Evolutionary conservation across 1,284 basidiomycete genomes (phyloP).

Genomic region (Cystobasidium sp.): DNA sequence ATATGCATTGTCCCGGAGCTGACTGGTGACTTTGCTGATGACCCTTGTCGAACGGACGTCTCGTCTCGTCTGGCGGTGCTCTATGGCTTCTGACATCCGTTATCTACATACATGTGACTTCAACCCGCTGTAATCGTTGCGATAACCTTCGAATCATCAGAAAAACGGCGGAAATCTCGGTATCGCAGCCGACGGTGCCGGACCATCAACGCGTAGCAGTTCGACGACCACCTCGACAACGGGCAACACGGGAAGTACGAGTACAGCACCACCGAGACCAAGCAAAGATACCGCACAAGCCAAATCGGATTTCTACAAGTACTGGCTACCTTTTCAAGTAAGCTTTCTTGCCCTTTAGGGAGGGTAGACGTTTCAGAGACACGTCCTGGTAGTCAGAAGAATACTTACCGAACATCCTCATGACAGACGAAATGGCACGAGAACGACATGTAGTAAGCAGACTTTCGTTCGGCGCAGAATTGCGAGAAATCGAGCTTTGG

Average conservation of each 20-base stretch:
- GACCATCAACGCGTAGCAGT: background rate
- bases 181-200: too few relatives aligned
- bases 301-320: slow-evolving; percentile 32
- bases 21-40: too few relatives aligned
- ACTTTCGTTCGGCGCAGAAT: background rate
- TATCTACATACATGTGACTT: too few relatives aligned
- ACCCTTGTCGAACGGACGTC: too few relatives aligned
- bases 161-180: too few relatives aligned
- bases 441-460: slow-evolving; percentile 41
- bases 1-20: too few relatives aligned
- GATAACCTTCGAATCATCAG: too few relatives aligned
- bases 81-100: background rate
- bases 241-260: background rate
- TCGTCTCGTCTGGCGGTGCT: background rate
- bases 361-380: background rate
- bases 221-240: background rate
- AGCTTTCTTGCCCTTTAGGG: background rate
- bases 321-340: slow-evolving; percentile 39
- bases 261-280: background rate
- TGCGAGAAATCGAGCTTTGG: too few relatives aligned
- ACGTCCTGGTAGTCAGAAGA: background rate
- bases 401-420: background rate
- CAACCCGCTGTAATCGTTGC: background rate
- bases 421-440: slow-evolving; percentile 42
- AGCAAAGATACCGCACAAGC: slow-evolving; percentile 8